These are phyloP conservation scores for Brassica napus DNA, from an alignment of 345 rosid species.

Conservation along the genomic window Da-Ae NC_063446.1:23752001-23752500, in stretches of 20 bases:
- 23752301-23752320: slow-evolving; percentile 31
- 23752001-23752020: background rate
- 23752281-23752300: slow-evolving; percentile 76
- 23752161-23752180: slow-evolving; percentile 83
- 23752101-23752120: background rate
- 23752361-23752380: slow-evolving; percentile 62
- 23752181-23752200: slow-evolving; percentile 79
- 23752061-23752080: slow-evolving; percentile 17
- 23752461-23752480: slow-evolving; percentile 39
- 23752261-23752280: slow-evolving; percentile 50
- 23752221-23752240: slow-evolving; percentile 90
- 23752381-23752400: slow-evolving; percentile 33
- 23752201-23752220: slow-evolving; percentile 96
- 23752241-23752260: slow-evolving; percentile 43
- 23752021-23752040: background rate
- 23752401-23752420: slow-evolving; percentile 30
- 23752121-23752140: background rate
- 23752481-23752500: slow-evolving; percentile 58
- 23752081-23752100: slow-evolving; percentile 22
- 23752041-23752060: slow-evolving; percentile 2
- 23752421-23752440: slow-evolving; percentile 29
- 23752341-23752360: slow-evolving; percentile 55
- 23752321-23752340: slow-evolving; percentile 32
- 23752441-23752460: slow-evolving; percentile 32
- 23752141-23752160: slow-evolving; percentile 50